phyloP scores from a whole-genome alignment of 179 eudicot species.

The Patellifolia procumbens region DNA sequence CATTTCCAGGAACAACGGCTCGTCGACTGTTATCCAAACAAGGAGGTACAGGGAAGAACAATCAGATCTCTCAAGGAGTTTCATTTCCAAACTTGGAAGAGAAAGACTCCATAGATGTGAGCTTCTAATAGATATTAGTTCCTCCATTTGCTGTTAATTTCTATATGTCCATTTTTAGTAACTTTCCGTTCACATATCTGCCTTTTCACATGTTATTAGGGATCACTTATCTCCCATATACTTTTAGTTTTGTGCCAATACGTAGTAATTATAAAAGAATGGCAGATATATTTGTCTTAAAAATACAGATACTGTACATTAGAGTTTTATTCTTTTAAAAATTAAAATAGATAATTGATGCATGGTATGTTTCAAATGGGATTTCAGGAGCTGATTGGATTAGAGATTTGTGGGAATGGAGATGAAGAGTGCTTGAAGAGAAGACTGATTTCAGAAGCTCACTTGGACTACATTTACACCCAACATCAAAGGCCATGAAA shows the following conservation, averaged over 20 bases:
- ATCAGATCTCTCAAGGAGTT: constrained; percentile 24
- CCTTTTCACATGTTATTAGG: too few relatives aligned
- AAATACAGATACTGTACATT: too few relatives aligned
- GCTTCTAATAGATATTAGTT: constrained; percentile 9
- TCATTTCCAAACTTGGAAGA: constrained; percentile 16
- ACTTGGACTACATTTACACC: constrained; percentile 82
- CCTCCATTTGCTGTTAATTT: too few relatives aligned
- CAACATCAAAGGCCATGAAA: constrained; percentile 55
- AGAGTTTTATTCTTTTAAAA: too few relatives aligned
- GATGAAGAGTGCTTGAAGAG: constrained; percentile 71
- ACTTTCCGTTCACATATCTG: too few relatives aligned
- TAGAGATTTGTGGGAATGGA: constrained; percentile 49
- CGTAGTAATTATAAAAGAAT: too few relatives aligned
- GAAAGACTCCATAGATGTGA: constrained; percentile 35
- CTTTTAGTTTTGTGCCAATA: too few relatives aligned
- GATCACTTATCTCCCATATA: too few relatives aligned
- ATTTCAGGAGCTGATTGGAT: constrained; percentile 45
- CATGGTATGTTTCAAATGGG: not conserved
- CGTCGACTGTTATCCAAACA: constrained; percentile 39
- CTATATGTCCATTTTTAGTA: too few relatives aligned
- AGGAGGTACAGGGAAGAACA: constrained; percentile 24
- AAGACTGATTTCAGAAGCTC: constrained; percentile 60
- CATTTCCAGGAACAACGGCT: constrained; percentile 33
- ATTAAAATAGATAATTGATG: not conserved
- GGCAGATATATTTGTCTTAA: too few relatives aligned